These are phyloP conservation scores for Mentha longifolia DNA, from an alignment of 257 asterid genomes.

Conservation along the genomic window DNA sequence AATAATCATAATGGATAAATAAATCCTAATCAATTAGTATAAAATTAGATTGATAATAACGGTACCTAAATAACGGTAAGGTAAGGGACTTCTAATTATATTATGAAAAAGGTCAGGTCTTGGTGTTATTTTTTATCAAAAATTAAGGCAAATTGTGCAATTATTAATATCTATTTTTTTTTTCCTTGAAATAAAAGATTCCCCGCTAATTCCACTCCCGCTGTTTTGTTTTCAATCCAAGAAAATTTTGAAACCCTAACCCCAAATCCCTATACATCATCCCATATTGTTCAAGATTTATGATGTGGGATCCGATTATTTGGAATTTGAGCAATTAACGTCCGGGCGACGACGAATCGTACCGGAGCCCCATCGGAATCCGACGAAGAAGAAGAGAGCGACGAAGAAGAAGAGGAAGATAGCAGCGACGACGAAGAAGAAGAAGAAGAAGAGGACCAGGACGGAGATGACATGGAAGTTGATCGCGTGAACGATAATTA, in stretches of 20 bases:
- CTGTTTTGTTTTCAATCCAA: neutral
- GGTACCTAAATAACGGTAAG: too few species aligned
- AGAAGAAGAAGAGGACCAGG: constrained; percentile 36
- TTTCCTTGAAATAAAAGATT: neutral
- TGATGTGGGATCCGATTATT: constrained; percentile 23
- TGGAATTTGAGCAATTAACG: neutral
- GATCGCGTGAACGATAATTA: constrained; percentile 24
- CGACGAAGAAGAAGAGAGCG: constrained; percentile 8
- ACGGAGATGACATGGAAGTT: constrained; percentile 27
- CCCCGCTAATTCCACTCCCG: constrained; percentile 23
- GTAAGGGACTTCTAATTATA: too few species aligned
- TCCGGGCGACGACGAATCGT: neutral
- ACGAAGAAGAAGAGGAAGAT: constrained; percentile 32
- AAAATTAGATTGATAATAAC: too few species aligned
- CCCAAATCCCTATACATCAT: neutral
- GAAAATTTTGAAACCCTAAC: constrained; percentile 29
- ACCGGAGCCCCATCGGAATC: too few species aligned
- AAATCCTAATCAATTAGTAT: too few species aligned
- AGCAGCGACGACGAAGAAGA: constrained; percentile 29
- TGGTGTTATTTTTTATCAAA: too few species aligned
- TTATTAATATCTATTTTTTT: too few species aligned
- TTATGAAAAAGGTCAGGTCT: too few species aligned
- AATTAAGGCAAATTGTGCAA: too few species aligned
- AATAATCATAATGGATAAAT: too few species aligned
- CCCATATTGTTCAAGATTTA: neutral